Evolutionary conservation across 768 basidiomycete species (phyloP).

Genomic region (Amanita rimosa): DNA sequence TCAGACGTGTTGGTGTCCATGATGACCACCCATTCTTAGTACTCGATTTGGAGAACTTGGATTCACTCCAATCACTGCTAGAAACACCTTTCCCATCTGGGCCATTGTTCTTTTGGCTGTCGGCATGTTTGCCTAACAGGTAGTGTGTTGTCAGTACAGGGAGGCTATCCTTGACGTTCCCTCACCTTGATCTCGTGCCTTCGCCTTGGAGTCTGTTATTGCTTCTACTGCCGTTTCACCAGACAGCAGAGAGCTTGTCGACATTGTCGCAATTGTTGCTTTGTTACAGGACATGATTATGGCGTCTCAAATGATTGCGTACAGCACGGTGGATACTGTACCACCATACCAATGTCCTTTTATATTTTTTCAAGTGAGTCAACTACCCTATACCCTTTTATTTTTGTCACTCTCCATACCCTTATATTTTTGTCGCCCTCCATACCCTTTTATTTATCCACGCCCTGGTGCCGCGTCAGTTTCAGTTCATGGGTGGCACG

Average conservation of each 20-base stretch:
- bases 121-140: neutral
- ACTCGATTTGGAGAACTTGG: slow-evolving; percentile 12
- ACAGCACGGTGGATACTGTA: too few relatives aligned
- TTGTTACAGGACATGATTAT: neutral
- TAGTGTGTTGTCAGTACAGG: neutral
- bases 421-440: too few relatives aligned
- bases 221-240: neutral
- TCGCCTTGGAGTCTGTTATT: neutral
- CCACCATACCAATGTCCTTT: too few relatives aligned
- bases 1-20: slow-evolving; percentile 14
- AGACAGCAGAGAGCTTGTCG: neutral
- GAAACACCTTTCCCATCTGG: neutral
- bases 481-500: too few relatives aligned
- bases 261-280: neutral
- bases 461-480: too few relatives aligned
- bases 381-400: too few relatives aligned
- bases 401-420: too few relatives aligned
- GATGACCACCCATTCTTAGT: slow-evolving; percentile 14
- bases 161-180: neutral
- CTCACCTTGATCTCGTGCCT: neutral
- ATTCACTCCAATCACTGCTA: slow-evolving; percentile 5
- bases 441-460: too few relatives aligned
- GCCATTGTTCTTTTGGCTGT: neutral
- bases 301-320: neutral
- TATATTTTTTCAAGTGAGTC: too few relatives aligned